Evolutionary conservation across 2,329 filamentous ascomycete genomes (phyloP).

Genomic region (Fusarium musae): DNA sequence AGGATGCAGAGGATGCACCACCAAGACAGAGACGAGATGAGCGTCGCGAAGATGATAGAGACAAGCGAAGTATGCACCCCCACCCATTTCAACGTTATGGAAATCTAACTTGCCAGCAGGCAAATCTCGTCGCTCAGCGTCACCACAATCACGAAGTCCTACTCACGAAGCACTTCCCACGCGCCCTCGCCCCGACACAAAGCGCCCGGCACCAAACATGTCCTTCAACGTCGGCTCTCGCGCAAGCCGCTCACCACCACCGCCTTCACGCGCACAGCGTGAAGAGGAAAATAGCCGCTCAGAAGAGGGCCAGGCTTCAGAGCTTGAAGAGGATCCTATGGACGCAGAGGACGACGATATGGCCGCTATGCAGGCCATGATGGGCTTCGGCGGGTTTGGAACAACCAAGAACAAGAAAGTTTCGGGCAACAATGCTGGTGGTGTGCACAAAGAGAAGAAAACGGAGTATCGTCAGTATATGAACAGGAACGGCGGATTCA

Average conservation of each 20-base stretch:
- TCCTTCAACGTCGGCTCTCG: conserved; percentile 50
- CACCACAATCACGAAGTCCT: conserved; percentile 45
- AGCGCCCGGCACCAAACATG: conserved; percentile 42
- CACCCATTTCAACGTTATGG: neutral
- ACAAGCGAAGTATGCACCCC: conserved; percentile 40
- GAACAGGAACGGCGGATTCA: conserved; percentile 85
- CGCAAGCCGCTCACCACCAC: conserved; percentile 42
- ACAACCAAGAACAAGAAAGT: conserved; percentile 92
- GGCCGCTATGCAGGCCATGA: conserved; percentile 81
- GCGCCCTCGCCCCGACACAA: conserved; percentile 45
- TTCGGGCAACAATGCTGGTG: conserved; percentile 85
- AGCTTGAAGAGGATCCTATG: conserved; percentile 36
- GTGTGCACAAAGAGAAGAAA: conserved; percentile 91
- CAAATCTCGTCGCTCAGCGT: conserved; percentile 52
- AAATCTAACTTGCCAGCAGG: conserved; percentile 30
- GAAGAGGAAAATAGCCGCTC: conserved; percentile 33
- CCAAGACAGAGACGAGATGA: conserved; percentile 37
- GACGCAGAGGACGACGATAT: conserved; percentile 70
- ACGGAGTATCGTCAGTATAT: conserved; percentile 97
- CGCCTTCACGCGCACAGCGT: conserved; percentile 4
- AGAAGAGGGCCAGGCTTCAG: conserved; percentile 19
- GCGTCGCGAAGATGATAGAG: conserved; percentile 41
- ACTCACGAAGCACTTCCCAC: conserved; percentile 49
- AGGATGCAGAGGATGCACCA: conserved; percentile 42
- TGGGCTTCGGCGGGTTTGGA: conserved; percentile 90